Evolutionary conservation across 176 grass and related monocot species (phyloP).

Genomic region (Eragrostis curvula): DNA sequence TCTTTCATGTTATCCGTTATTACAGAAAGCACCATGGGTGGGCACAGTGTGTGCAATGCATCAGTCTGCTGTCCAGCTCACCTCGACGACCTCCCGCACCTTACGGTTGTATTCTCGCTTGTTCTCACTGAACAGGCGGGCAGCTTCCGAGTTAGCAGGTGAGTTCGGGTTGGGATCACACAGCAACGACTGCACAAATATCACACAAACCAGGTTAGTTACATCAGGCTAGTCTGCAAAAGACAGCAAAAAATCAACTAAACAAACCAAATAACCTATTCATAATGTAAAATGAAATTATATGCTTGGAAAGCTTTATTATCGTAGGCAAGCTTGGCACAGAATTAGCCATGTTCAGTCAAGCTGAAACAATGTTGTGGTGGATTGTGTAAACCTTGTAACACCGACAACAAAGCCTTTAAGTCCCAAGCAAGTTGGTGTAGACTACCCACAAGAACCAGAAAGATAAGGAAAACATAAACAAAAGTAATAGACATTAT

Average conservation of each 20-base stretch:
- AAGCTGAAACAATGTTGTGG: neutral
- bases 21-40: neutral
- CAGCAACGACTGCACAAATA: conserved; percentile 72
- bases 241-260: neutral
- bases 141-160: conserved; percentile 93
- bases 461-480: neutral
- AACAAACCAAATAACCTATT: neutral
- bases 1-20: neutral
- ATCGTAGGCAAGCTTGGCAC: neutral
- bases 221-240: neutral
- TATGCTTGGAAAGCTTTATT: neutral
- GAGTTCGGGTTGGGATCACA: conserved; percentile 97
- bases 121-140: conserved; percentile 90
- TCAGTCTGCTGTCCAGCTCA: conserved; percentile 96
- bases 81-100: conserved; percentile 89
- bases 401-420: neutral
- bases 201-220: conserved; percentile 17
- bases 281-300: neutral
- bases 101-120: conserved; percentile 96
- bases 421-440: neutral
- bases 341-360: conserved; percentile 7
- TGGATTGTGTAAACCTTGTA: neutral
- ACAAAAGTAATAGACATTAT: neutral
- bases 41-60: neutral
- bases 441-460: neutral